Evolutionary conservation across 2,329 filamentous ascomycete genomes (phyloP).

Genomic region (Penicillium sp.): DNA sequence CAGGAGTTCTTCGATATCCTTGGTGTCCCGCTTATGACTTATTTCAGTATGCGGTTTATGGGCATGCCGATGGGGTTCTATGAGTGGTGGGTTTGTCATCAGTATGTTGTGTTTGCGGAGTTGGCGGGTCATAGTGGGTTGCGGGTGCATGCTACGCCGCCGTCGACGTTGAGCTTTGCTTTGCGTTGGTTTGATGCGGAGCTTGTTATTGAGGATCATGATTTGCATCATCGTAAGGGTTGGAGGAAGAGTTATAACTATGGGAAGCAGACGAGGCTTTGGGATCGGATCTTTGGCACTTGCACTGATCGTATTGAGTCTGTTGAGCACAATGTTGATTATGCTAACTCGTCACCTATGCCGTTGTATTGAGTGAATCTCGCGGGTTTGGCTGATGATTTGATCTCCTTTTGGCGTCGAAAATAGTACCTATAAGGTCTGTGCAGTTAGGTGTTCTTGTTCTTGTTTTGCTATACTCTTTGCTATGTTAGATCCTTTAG

Average conservation of each 20-base stretch:
- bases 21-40: constrained; percentile 19
- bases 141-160: constrained; percentile 19
- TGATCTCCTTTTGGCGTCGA: not conserved
- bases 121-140: constrained; percentile 21
- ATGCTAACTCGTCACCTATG: constrained; percentile 18
- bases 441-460: not conserved
- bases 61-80: constrained; percentile 23
- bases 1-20: constrained; percentile 24
- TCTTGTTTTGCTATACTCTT: not conserved
- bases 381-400: not conserved
- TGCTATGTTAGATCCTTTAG: not conserved
- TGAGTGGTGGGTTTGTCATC: constrained; percentile 23
- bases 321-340: constrained; percentile 18
- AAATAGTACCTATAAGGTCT: not conserved
- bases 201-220: constrained; percentile 23
- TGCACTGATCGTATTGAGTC: constrained; percentile 21
- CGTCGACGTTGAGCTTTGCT: constrained; percentile 16
- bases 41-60: constrained; percentile 17
- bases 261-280: constrained; percentile 23
- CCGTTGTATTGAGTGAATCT: constrained; percentile 14
- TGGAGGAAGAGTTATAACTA: constrained; percentile 25
- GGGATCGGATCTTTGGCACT: constrained; percentile 22
- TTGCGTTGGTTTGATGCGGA: constrained; percentile 19
- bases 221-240: constrained; percentile 23
- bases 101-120: constrained; percentile 22